Conservation (phyloP, 331 rosid species). For the Stylosanthes scabra region DNA sequence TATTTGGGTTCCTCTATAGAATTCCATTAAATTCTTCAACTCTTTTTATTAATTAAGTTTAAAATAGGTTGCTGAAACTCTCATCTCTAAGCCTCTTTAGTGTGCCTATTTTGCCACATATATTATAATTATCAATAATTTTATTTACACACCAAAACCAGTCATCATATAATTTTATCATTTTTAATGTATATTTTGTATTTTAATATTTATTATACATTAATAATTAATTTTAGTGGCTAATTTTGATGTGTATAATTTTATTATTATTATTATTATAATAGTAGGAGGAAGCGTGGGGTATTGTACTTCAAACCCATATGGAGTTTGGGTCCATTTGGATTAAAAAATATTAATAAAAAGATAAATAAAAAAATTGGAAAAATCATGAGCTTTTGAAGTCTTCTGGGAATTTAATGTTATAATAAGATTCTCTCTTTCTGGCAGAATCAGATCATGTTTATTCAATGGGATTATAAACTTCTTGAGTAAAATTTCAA, state of each 20-base stretch:
- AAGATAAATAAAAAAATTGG: not conserved
- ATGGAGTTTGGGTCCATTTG: constrained; percentile 10
- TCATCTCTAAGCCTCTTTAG: not conserved
- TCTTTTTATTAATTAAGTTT: not conserved
- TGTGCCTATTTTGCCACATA: not conserved
- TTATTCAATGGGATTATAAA: not conserved
- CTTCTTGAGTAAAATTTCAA: not conserved
- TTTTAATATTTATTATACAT: too few species aligned
- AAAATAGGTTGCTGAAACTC: not conserved
- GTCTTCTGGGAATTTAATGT: not conserved
- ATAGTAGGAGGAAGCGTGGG: not conserved
- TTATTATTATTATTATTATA: too few species aligned
- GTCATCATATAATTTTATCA: too few species aligned
- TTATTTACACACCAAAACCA: too few species aligned
- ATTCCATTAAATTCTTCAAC: not conserved
- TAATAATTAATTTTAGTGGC: too few species aligned
- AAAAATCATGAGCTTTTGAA: not conserved
- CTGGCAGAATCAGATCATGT: not conserved
- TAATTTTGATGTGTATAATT: too few species aligned
- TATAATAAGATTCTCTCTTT: constrained; percentile 13
- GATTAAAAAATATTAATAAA: not conserved
- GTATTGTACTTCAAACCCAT: not conserved
- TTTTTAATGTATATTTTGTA: too few species aligned
- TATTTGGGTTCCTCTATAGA: not conserved
- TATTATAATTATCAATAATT: too few species aligned